Conservation (phyloP, 495 filamentous ascomycete genomes). For the Copromyces sp. region DNA sequence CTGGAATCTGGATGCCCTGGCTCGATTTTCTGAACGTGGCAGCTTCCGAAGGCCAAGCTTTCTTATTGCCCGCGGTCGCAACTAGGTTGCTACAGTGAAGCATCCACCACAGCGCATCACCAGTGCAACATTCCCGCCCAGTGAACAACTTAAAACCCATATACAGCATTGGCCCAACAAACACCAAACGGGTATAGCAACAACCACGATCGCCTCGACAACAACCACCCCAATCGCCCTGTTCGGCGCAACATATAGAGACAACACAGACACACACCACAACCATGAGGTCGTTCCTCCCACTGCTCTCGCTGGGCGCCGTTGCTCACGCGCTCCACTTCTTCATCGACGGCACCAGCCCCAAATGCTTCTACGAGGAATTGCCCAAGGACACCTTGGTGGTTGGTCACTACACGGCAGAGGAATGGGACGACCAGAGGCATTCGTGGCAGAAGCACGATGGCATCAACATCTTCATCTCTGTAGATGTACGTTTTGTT, state of each 20-base stretch:
- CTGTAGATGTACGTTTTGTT: conserved; percentile 55
- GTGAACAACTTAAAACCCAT: neutral
- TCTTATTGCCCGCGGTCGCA: neutral
- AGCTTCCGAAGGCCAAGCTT: conserved; percentile 21
- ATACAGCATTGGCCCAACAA: neutral
- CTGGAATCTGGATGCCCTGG: conserved; percentile 2
- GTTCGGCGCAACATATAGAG: neutral
- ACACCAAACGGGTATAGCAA: neutral
- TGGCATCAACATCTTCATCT: conserved; percentile 73
- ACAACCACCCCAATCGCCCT: neutral
- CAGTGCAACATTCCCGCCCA: neutral
- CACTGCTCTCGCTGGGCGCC: conserved; percentile 38
- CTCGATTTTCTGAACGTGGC: conserved; percentile 36
- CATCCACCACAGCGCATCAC: neutral
- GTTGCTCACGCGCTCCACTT: conserved; percentile 79
- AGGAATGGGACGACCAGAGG: conserved; percentile 60
- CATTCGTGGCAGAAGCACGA: conserved; percentile 58
- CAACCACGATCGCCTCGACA: neutral
- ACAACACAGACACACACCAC: neutral
- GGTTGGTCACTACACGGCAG: conserved; percentile 79
- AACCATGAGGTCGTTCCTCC: conserved; percentile 42
- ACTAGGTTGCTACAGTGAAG: neutral
- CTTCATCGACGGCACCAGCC: conserved; percentile 74
- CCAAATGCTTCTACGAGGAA: conserved; percentile 96
- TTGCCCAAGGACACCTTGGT: conserved; percentile 93